A percentile compares a stretch with the other conserved stretches of the same genome.
Conservation (phyloP, 345 rosid species). For the Moricandia arvensis region DNA sequence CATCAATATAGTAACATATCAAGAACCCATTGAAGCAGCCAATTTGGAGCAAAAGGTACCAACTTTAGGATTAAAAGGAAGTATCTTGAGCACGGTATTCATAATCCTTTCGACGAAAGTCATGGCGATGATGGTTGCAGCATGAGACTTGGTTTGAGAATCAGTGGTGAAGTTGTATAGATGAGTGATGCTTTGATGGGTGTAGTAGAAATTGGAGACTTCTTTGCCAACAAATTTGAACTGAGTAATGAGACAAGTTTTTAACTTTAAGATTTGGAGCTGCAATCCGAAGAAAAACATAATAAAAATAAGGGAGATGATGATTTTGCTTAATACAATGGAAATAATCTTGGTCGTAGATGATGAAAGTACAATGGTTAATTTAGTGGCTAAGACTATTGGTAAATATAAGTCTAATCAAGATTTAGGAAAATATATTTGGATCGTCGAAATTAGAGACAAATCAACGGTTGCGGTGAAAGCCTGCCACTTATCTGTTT, state of each 20-base stretch:
- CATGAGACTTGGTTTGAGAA: slow-evolving; percentile 83
- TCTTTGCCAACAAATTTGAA: slow-evolving; percentile 80
- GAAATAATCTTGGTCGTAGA: not conserved
- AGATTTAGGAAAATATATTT: too few relatives aligned
- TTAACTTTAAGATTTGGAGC: slow-evolving; percentile 56
- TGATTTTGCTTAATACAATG: not conserved
- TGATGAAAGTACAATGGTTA: not conserved
- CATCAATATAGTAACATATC: too few relatives aligned
- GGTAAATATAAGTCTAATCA: not conserved
- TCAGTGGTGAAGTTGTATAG: slow-evolving; percentile 66
- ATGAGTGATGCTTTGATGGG: slow-evolving; percentile 74
- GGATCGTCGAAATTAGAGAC: not conserved
- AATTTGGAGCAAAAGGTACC: too few relatives aligned
- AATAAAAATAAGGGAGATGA: too few relatives aligned
- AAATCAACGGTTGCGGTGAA: not conserved
- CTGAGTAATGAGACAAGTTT: slow-evolving; percentile 75
- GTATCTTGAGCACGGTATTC: slow-evolving; percentile 66
- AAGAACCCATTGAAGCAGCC: too few relatives aligned
- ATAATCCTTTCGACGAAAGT: slow-evolving; percentile 76
- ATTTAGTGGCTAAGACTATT: not conserved
- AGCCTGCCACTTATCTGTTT: not conserved
- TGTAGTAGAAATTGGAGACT: slow-evolving; percentile 78
- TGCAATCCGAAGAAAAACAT: not conserved
- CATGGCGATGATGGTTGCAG: slow-evolving; percentile 82
- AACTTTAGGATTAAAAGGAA: too few relatives aligned